Evolutionary conservation across 495 filamentous ascomycete genomes (phyloP), one percentile per base, ranked within the genome.

Genomic region (Penicillium salamii): DNA sequence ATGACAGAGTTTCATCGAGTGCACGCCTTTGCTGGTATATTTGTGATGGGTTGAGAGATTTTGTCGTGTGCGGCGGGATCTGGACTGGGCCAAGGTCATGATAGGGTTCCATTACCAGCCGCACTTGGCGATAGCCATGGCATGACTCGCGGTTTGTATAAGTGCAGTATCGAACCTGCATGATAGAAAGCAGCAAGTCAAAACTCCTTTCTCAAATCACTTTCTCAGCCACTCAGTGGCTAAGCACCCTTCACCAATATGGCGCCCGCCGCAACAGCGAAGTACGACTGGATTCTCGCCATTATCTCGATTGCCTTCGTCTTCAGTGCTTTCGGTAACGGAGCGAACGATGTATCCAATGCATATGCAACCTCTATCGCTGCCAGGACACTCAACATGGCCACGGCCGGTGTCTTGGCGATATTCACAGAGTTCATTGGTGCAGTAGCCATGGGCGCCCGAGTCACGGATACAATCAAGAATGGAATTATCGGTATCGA

Each of bases 401-500:
- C 58, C 49, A 66, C 68, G 20, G 68, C 60, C 44, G 67, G 65
- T 42, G 51, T 70, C 26, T 53, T 75, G 9, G 61, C 70, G 14
- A 48, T 49, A 18, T 57, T 67, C 39, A 72, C 69, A 0, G 71
- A 75, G 64, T 80, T 88, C 46, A 66, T 75, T 23, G 86, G 86
- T 36, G 78, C 82, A 14, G 67, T 88, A 24, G 77, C 77, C 31
- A 76, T 88, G n/a, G 83, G 85, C 26, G 67, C 76, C 20, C 80
- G 82, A 29, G 80, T 83, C 20, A 81, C 85, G 37, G 75, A 78
- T 53, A 88, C 86, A 23, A 87, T 88, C 70, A 78, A 80, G 44
- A 82, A 75, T 60, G 81, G 79, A 18, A 82, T 89, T 62, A 79
- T 89, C 62, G 58, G 58, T 38, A 75, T 75, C 47, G 46, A 71